phyloP scores from a whole-genome alignment of 495 filamentous ascomycete genomes.

The Achaetomiella virescens region DNA sequence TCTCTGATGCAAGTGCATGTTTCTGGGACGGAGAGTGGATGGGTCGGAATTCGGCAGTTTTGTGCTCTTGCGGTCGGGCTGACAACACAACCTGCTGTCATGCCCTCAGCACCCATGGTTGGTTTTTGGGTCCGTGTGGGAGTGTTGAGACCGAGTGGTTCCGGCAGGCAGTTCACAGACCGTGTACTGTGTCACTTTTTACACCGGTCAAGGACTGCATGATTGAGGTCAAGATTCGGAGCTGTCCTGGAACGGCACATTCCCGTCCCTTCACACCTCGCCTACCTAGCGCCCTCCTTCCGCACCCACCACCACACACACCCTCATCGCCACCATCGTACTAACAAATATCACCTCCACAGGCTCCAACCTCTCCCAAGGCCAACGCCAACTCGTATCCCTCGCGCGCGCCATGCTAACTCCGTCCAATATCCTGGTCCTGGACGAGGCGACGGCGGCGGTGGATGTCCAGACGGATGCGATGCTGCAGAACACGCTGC shows the following conservation, averaged over 20 bases:
- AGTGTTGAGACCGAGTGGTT: slow-evolving; percentile 3
- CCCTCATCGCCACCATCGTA: neutral
- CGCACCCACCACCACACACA: slow-evolving; percentile 12
- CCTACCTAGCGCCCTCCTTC: neutral
- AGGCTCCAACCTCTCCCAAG: slow-evolving; percentile 76
- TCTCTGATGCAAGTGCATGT: slow-evolving; percentile 19
- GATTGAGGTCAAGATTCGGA: slow-evolving; percentile 1
- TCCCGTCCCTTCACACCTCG: neutral
- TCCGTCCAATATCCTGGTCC: slow-evolving; percentile 92
- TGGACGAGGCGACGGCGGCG: slow-evolving; percentile 95
- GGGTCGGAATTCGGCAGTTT: slow-evolving; percentile 3
- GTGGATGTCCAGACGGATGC: slow-evolving; percentile 95
- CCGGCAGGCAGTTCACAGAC: neutral
- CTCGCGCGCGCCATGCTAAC: slow-evolving; percentile 89
- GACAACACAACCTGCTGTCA: no score
- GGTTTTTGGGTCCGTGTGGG: no score
- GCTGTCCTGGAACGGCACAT: neutral
- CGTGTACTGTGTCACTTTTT: neutral
- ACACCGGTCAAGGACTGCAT: neutral
- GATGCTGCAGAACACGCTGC: slow-evolving; percentile 63
- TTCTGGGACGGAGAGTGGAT: neutral
- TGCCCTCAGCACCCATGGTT: neutral
- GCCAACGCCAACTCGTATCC: slow-evolving; percentile 87
- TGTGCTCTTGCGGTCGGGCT: neutral
- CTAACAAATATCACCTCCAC: slow-evolving; percentile 4